Conservation (phyloP, 805 yeast genomes). For the Yamadazyma tumulicola region DNA sequence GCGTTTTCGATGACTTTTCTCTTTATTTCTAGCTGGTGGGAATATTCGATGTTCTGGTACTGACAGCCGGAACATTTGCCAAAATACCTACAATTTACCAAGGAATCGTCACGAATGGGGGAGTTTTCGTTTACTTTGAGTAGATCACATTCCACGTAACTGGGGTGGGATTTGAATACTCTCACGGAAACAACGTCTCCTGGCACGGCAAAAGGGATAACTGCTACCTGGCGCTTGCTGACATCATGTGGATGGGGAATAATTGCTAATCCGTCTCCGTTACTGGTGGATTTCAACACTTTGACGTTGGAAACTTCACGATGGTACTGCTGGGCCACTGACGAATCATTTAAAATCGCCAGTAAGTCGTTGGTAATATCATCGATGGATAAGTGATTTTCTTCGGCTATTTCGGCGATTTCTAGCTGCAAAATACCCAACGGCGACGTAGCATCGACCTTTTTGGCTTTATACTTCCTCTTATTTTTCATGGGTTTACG, state of each 20-base stretch:
- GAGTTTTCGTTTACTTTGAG: conserved; percentile 40
- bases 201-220: conserved; percentile 84
- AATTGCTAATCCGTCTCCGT: conserved; percentile 84
- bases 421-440: conserved; percentile 76
- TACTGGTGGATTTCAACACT: conserved; percentile 60
- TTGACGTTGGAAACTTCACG: conserved; percentile 56
- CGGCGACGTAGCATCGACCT: conserved; percentile 73
- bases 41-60: conserved; percentile 75
- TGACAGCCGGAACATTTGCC: conserved; percentile 96
- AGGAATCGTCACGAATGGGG: conserved; percentile 48
- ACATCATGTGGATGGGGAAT: conserved; percentile 53
- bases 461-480: conserved; percentile 59
- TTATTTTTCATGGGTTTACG: conserved; percentile 23
- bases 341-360: conserved; percentile 57
- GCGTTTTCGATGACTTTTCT: conserved; percentile 77
- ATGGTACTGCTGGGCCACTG: conserved; percentile 48
- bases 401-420: conserved; percentile 54
- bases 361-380: conserved; percentile 64
- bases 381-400: conserved; percentile 39
- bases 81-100: conserved; percentile 77
- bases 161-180: conserved; percentile 75
- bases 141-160: conserved; percentile 72
- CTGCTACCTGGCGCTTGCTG: conserved; percentile 54
- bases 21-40: conserved; percentile 69
- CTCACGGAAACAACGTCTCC: conserved; percentile 74